Evolutionary conservation across 2,329 filamentous ascomycete genomes (phyloP).

Genomic region (Ustulina deusta): DNA sequence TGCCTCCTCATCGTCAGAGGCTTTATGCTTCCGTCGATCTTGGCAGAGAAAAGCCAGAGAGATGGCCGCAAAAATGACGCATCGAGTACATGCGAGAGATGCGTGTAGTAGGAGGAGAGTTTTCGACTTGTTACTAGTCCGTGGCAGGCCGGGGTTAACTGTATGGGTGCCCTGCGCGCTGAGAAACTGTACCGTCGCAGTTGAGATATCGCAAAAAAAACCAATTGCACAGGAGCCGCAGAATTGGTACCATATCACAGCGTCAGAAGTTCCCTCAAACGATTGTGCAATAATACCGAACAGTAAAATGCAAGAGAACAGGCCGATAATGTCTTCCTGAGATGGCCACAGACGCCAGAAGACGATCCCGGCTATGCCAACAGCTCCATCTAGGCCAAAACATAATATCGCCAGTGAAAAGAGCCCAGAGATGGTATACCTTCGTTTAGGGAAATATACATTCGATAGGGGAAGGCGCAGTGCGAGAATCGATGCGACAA

Average conservation of each 20-base stretch:
- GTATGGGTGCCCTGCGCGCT: neutral
- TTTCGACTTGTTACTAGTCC: neutral
- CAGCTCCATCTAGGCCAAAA: neutral
- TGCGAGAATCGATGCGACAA: neutral
- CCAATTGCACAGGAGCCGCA: neutral
- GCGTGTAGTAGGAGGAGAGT: neutral
- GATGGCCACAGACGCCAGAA: neutral
- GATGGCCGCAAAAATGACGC: neutral
- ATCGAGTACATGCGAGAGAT: neutral
- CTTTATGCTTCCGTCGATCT: neutral
- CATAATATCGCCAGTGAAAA: neutral
- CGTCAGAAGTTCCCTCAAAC: neutral
- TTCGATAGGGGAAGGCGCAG: neutral
- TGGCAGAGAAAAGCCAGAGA: neutral
- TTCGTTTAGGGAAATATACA: neutral
- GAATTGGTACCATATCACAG: neutral
- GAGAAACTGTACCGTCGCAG: neutral
- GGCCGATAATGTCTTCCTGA: neutral
- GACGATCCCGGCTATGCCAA: neutral
- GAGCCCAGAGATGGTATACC: neutral
- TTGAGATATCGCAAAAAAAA: neutral
- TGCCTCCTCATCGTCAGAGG: neutral
- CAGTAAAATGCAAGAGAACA: neutral
- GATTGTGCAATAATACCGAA: neutral
- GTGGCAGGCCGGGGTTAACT: neutral